Evolutionary conservation across 2,329 filamentous ascomycete genomes (phyloP), one percentile per base, ranked within the genome.

Genomic region (Trichoderma sp.): DNA sequence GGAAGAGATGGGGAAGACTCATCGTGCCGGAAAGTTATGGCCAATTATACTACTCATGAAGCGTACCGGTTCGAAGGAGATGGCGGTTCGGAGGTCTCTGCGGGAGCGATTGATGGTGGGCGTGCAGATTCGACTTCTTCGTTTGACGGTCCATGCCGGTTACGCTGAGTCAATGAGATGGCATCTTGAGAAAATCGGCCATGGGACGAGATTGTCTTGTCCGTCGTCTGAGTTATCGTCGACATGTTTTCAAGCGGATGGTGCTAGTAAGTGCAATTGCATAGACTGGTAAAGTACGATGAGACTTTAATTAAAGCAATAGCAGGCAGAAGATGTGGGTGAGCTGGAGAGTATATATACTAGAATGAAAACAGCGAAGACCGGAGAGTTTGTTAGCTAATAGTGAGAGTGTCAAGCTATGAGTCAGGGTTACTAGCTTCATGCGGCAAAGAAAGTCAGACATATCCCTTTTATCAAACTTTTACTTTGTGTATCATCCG

Each of bases 21-120:
- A 52, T 56, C 61, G 34, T 65, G 46, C 61, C 52, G 61, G 30
- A 56, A 56, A 56, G 26, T 13, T 46, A 46, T 32, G 32, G 51
- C 43, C 32, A 56, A 46, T 24, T 28, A 26, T 37, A 56, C 32
- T 34, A 46, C 34, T 56, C 61, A 56, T 46, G 51, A 65, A 56
- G 61, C 61, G 56, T 65, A 65, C 61, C 61, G 61, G 18, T 65
- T 65, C 52, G 61, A 65, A 26, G 61, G 56, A 26, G 3, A 5
- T 32, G 39, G 34, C 13, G 34, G 46, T 4, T 32, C 13, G 61
- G 26, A 18, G 26, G 34, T 26, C 39, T 56, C 61, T 32, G 34
- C 37, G 26, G 34, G 18, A 28, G 28, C 5, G 18, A n/a, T 56
- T 13, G 51, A 16, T 24, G 51, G 13, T 6, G 49, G 8, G 18